Conservation (phyloP, 371 early-diverging fungal genomes). For the Actinomortierella wolfii region DNA sequence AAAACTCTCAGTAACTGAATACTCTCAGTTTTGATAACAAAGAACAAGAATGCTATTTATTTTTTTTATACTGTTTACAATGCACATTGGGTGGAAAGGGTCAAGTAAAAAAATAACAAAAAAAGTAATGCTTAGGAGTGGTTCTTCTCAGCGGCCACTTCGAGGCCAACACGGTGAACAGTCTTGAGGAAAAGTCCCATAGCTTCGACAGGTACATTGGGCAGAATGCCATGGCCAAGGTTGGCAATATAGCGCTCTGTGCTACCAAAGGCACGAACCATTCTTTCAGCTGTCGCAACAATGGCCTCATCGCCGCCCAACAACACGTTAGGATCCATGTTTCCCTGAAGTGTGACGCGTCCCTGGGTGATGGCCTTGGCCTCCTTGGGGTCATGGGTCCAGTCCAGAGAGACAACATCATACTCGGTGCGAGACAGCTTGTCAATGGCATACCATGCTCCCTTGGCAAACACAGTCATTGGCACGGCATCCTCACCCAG, state of each 20-base stretch:
- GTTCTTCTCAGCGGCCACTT: conserved; percentile 35
- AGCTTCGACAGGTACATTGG: conserved; percentile 75
- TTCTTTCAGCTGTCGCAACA: conserved; percentile 69
- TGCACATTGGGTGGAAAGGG: too few species aligned
- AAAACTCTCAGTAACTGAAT: too few species aligned
- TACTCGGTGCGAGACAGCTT: conserved; percentile 69
- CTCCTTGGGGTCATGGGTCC: conserved; percentile 83
- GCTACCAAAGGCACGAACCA: conserved; percentile 85
- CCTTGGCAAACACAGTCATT: conserved; percentile 91
- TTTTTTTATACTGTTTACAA: too few species aligned
- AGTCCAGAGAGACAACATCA: conserved; percentile 90
- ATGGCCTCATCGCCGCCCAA: conserved; percentile 82
- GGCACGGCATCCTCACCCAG: conserved; percentile 69
- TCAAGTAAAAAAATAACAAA: too few species aligned
- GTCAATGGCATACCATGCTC: conserved; percentile 86
- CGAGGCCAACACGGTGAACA: conserved; percentile 50
- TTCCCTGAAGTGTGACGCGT: conserved; percentile 89
- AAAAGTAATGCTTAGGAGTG: conserved; percentile 4
- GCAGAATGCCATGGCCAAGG: conserved; percentile 95
- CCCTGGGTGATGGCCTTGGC: conserved; percentile 66
- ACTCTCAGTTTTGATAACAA: too few species aligned
- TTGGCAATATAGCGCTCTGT: conserved; percentile 86
- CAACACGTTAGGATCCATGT: conserved; percentile 90
- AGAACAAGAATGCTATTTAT: too few species aligned
- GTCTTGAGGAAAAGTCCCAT: conserved; percentile 74